phyloP scores from a whole-genome alignment of 371 early-diverging fungal species.

The Nematocida sp. region DNA sequence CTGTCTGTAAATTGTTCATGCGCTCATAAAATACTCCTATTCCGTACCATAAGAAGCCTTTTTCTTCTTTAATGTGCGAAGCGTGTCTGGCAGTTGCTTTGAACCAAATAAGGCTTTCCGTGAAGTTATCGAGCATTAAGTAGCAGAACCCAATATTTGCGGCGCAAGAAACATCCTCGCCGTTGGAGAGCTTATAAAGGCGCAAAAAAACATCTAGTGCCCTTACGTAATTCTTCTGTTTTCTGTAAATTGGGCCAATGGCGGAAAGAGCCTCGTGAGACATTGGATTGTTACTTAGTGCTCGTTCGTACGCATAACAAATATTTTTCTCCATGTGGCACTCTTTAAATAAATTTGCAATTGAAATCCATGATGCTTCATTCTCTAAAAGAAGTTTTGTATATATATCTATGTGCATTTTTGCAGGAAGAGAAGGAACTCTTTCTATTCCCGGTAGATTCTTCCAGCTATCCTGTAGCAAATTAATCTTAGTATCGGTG shows the following conservation, averaged over 20 bases:
- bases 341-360: constrained; percentile 35
- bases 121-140: constrained; percentile 22
- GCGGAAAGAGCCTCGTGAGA: constrained; percentile 18
- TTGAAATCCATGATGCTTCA: constrained; percentile 32
- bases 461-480: constrained; percentile 16
- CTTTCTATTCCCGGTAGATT: constrained; percentile 28
- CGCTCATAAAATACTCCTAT: constrained; percentile 34
- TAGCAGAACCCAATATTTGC: constrained; percentile 39
- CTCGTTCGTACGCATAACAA: constrained; percentile 25
- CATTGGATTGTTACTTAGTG: constrained; percentile 29
- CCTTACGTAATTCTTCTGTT: not conserved
- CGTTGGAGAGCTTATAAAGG: constrained; percentile 16
- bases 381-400: constrained; percentile 34
- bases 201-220: constrained; percentile 40
- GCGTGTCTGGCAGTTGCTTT: constrained; percentile 16
- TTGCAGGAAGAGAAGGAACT: constrained; percentile 25
- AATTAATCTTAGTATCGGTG: constrained; percentile 46
- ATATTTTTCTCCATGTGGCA: constrained; percentile 38
- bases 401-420: constrained; percentile 8
- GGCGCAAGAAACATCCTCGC: constrained; percentile 7
- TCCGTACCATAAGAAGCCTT: constrained; percentile 41
- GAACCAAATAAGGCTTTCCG: constrained; percentile 36
- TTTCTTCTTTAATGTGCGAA: constrained; percentile 21
- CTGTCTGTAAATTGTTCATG: constrained; percentile 34
- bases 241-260: constrained; percentile 34